phyloP scores from a whole-genome alignment of 305 asterid species.

The Fraxinus paxiana region DNA sequence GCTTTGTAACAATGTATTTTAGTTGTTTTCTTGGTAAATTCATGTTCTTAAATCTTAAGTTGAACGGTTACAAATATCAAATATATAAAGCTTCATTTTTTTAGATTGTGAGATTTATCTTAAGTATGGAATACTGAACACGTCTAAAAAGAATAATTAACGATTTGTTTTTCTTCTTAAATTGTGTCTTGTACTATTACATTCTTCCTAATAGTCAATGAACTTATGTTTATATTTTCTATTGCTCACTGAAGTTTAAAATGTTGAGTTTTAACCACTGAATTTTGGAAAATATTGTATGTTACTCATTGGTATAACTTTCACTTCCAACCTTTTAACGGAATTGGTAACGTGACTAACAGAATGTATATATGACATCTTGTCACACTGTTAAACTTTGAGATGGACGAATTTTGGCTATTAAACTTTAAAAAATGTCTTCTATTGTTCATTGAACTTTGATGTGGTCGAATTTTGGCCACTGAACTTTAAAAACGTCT shows the following conservation, averaged over 20 bases:
- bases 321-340: no score
- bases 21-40: neutral
- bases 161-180: neutral
- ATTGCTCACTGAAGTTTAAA: neutral
- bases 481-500: no score
- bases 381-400: neutral
- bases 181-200: neutral
- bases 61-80: neutral
- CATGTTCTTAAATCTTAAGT: neutral
- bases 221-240: no score
- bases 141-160: neutral
- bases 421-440: no score
- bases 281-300: no score
- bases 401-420: no score
- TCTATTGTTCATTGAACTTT: no score
- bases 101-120: neutral
- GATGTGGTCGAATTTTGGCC: no score
- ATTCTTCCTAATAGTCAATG: neutral
- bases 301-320: no score
- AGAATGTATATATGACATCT: no score
- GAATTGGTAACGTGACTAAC: no score
- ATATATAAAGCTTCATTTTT: neutral
- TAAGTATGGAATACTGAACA: neutral
- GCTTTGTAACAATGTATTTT: constrained; percentile 32
- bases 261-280: no score